A percentile compares a stretch with the other conserved stretches of the same genome.
These are phyloP conservation scores for Emergomyces orientalis DNA, from an alignment of 2,329 filamentous ascomycete genomes.

Conservation along the genomic window DNA sequence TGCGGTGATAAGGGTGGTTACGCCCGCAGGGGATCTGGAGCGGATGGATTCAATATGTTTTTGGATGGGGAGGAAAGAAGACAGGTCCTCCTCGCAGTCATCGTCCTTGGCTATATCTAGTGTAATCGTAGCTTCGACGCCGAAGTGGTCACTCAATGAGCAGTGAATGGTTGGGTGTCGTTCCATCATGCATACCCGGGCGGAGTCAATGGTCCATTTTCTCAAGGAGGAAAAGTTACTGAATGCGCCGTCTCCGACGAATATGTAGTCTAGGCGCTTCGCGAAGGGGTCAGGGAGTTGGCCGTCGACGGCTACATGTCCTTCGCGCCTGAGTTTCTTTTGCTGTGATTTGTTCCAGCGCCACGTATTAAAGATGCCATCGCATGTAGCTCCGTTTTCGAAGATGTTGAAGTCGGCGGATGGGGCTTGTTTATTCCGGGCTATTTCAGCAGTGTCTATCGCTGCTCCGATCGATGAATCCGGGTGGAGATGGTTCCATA, in stretches of 20 bases:
- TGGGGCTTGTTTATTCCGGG: constrained; percentile 58
- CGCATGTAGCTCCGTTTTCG: constrained; percentile 79
- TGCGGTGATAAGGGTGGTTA: not conserved
- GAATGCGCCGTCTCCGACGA: constrained; percentile 53
- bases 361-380: constrained; percentile 85
- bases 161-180: constrained; percentile 73
- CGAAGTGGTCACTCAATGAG: constrained; percentile 91
- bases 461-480: constrained; percentile 71
- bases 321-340: constrained; percentile 56
- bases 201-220: constrained; percentile 61
- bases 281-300: constrained; percentile 60
- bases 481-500: constrained; percentile 76
- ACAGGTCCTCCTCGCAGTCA: constrained; percentile 12
- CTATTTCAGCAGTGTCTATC: constrained; percentile 56
- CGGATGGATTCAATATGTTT: constrained; percentile 11
- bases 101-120: constrained; percentile 29
- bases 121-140: constrained; percentile 68
- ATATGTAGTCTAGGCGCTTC: constrained; percentile 93
- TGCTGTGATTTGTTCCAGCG: constrained; percentile 67
- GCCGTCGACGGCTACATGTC: constrained; percentile 55
- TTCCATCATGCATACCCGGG: constrained; percentile 67
- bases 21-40: constrained; percentile 2
- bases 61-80: constrained; percentile 16
- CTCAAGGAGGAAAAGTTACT: constrained; percentile 12
- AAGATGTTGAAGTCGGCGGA: constrained; percentile 67